These are phyloP conservation scores for Arachis hypogaea DNA, from an alignment of 306 rosid species.

Conservation along the genomic window DNA sequence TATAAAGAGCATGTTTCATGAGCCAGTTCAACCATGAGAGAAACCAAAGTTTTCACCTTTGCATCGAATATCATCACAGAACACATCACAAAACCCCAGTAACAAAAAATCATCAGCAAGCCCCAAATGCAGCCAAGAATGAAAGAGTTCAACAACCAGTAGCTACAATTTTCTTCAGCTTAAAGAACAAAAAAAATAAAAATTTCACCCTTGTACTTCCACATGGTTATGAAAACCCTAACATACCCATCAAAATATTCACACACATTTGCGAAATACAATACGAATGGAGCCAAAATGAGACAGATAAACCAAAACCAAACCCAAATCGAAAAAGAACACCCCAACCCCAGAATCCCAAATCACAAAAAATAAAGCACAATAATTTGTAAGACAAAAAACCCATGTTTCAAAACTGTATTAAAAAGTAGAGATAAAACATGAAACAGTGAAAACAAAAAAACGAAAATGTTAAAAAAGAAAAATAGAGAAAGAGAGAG, in stretches of 20 bases:
- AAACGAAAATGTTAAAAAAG: not conserved
- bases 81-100: conserved; percentile 18
- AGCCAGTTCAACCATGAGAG: conserved; percentile 25
- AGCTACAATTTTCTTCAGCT: conserved; percentile 35
- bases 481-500: not conserved
- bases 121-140: conserved; percentile 29
- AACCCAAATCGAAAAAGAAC: conserved; percentile 43
- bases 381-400: conserved; percentile 33
- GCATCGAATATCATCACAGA: conserved; percentile 29
- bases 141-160: conserved; percentile 36
- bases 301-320: conserved; percentile 32
- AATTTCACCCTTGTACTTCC: conserved; percentile 19
- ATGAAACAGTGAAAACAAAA: conserved; percentile 13
- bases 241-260: conserved; percentile 37
- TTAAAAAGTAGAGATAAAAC: not conserved
- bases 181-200: not conserved
- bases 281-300: not conserved
- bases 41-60: conserved; percentile 39
- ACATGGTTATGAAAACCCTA: conserved; percentile 47
- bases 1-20: conserved; percentile 32
- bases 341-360: conserved; percentile 46
- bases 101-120: conserved; percentile 28
- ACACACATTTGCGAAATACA: conserved; percentile 17
- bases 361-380: conserved; percentile 44
- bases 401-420: conserved; percentile 44